A percentile compares a stretch with the other conserved stretches of the same genome.
Conservation (phyloP, 2,329 filamentous ascomycete species). For the Chrysoporthe cubensis region DNA sequence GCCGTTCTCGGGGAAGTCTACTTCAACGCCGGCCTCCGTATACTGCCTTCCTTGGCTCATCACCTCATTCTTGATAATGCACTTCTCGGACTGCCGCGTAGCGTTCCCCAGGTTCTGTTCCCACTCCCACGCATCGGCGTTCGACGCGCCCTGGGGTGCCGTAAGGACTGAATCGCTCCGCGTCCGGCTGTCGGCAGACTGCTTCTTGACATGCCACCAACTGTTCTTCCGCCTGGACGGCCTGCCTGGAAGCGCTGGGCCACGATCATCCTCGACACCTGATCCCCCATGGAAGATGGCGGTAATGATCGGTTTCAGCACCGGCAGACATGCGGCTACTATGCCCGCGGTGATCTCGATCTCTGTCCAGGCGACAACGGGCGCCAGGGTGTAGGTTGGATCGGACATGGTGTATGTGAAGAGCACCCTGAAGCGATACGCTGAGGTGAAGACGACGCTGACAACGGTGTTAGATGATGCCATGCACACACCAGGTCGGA, state of each 20-base stretch:
- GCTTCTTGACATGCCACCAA: constrained; percentile 19
- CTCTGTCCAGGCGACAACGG: constrained; percentile 51
- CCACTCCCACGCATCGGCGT: constrained; percentile 11
- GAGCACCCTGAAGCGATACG: constrained; percentile 51
- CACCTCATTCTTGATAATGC: constrained; percentile 12
- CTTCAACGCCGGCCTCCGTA: background rate
- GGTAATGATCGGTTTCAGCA: constrained; percentile 50
- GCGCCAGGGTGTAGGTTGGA: constrained; percentile 51
- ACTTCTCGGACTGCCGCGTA: constrained; percentile 6
- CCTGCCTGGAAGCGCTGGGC: constrained; percentile 9
- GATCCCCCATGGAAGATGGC: constrained; percentile 33
- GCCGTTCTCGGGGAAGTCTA: constrained; percentile 1
- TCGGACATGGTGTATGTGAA: constrained; percentile 47
- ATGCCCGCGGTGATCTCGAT: constrained; percentile 56
- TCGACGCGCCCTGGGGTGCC: constrained; percentile 15
- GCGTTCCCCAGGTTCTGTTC: background rate
- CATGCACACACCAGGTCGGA: background rate
- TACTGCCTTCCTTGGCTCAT: background rate
- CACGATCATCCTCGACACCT: constrained; percentile 39
- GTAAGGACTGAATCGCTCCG: constrained; percentile 15
- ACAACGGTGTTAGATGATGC: background rate
- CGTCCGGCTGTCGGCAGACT: constrained; percentile 23
- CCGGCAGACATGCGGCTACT: constrained; percentile 57
- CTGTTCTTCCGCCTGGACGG: background rate
- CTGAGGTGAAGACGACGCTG: constrained; percentile 52